Evolutionary conservation across 2,329 filamentous ascomycete species (phyloP).

Genomic region (Coleophoma cylindrospora): DNA sequence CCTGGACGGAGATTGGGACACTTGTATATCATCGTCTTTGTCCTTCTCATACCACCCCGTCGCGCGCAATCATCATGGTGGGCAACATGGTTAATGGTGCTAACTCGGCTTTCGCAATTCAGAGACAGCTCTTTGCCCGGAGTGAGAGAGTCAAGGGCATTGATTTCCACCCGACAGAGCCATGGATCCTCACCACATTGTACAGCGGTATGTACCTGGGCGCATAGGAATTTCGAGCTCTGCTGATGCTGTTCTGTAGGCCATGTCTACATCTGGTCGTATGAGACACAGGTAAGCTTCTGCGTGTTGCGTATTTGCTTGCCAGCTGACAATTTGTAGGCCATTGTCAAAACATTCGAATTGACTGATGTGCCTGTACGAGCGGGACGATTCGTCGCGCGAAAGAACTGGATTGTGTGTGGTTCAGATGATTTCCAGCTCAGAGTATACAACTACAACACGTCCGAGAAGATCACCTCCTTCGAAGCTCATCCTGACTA

Average conservation of each 20-base stretch:
- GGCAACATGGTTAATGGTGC: slow-evolving; percentile 17
- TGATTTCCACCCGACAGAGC: slow-evolving; percentile 94
- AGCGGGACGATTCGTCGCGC: slow-evolving; percentile 90
- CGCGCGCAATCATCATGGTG: slow-evolving; percentile 12
- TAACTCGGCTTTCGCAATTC: slow-evolving; percentile 32
- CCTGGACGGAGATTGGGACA: neutral
- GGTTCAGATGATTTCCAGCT: slow-evolving; percentile 87
- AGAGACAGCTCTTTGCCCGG: slow-evolving; percentile 81
- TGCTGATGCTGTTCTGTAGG: slow-evolving; percentile 45
- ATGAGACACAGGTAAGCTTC: slow-evolving; percentile 70
- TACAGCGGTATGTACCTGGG: slow-evolving; percentile 70
- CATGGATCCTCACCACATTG: slow-evolving; percentile 93
- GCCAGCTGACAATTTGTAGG: slow-evolving; percentile 33
- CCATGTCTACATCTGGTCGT: slow-evolving; percentile 99
- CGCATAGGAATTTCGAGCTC: slow-evolving; percentile 12
- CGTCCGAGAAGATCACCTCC: slow-evolving; percentile 93
- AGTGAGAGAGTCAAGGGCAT: slow-evolving; percentile 96
- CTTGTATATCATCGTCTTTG: neutral
- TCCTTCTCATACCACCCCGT: neutral
- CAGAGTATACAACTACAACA: slow-evolving; percentile 98
- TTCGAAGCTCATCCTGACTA: slow-evolving; percentile 99
- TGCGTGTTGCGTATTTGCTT: neutral
- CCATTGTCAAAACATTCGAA: slow-evolving; percentile 98
- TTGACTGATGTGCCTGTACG: slow-evolving; percentile 96
- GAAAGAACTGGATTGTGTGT: slow-evolving; percentile 99